These are phyloP conservation scores for Chaetomium sp. DNA, from an alignment of 2,329 filamentous ascomycete genomes.

Conservation along the genomic window DNA sequence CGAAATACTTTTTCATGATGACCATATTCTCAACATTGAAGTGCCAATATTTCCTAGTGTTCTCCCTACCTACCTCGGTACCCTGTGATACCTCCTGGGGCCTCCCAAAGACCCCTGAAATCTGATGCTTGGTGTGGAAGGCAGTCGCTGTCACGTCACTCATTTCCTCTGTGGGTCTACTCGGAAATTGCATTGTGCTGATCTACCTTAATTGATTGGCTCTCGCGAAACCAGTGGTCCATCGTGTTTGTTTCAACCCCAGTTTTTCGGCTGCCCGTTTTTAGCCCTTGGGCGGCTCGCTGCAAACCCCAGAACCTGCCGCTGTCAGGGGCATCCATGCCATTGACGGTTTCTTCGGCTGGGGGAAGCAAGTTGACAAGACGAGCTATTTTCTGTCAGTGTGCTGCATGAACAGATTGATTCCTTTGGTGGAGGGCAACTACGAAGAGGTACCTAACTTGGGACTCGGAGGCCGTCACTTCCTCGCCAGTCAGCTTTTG, in stretches of 20 bases:
- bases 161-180: constrained; percentile 19
- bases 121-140: not conserved
- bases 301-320: not conserved
- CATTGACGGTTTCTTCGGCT: not conserved
- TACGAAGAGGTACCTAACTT: not conserved
- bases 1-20: constrained; percentile 8
- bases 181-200: constrained; percentile 23
- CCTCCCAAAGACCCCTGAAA: not conserved
- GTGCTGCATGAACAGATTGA: not conserved
- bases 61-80: not conserved
- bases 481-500: not conserved
- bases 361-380: not conserved
- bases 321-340: not conserved
- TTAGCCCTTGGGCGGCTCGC: not conserved
- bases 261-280: constrained; percentile 21
- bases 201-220: constrained; percentile 13
- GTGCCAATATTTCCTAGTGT: not conserved
- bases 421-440: not conserved
- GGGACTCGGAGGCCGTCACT: not conserved
- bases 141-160: not conserved
- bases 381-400: not conserved
- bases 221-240: not conserved
- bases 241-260: constrained; percentile 25
- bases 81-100: not conserved
- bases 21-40: not conserved